Evolutionary conservation across 257 asterid species (phyloP), one percentile per base, ranked within the genome.

Genomic region (Solanum megistacrolobum): DNA sequence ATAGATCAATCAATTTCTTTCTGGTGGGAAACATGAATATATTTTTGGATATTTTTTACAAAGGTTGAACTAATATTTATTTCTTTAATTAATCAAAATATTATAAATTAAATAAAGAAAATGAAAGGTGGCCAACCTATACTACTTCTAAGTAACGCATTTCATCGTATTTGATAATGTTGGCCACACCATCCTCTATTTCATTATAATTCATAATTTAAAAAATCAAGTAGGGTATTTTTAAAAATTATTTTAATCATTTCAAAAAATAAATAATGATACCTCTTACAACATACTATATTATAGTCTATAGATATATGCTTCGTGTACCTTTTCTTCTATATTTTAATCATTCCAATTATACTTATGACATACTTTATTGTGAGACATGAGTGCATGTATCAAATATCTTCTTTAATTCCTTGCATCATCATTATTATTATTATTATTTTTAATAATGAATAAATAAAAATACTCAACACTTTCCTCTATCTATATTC

Each of bases 381-480:
- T 46, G 85, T 48, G 68, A 81, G 69, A 81, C 69, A 81, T 81
- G 85, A 81, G 69, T 46, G 85, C 68, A 81, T 81, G 85, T 81
- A 48, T 27, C 41, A 46, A 27, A 43, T 25, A 14, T 79, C 16
- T 25, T 66, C 73, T 66, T 65, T 25, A 65, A 65, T 62, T 55
- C n/a, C 62, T 52, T 52, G 62, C 62, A 16, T 52, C 62, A 52
- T 48, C 14, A 52, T 16, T 52, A 52, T 16, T 52, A 52, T 16
- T 52, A 52, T 16, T 14, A 48, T 29, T 29, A 29, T 29, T 29
- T 1, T 29, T 29, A 29, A 29, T 29, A 48, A 14, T 48, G 8
- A 52, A 52, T 52, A 52, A 52, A 52, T 52, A 3, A 52, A 21
- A 74, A 10, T 12, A 75, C 43, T 75, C 27, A 12, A 5, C 23